phyloP scores from a whole-genome alignment of 768 basidiomycete species.

The Fistulinella prunicolor region DNA sequence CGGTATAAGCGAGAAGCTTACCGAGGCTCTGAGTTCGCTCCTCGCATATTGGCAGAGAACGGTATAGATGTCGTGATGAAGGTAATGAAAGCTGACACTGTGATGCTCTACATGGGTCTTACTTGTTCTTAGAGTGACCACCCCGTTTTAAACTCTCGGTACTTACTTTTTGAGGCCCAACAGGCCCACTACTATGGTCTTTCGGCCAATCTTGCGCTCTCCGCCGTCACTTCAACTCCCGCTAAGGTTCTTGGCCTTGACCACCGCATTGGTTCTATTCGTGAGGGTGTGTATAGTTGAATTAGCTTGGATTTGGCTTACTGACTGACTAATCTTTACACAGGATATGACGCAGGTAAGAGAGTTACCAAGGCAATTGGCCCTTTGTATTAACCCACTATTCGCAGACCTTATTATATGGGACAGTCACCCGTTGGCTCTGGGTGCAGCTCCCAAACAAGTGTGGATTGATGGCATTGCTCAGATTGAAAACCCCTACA shows the following conservation, averaged over 20 bases:
- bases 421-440: conserved; percentile 73
- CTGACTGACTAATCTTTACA: not conserved
- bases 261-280: conserved; percentile 68
- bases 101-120: not conserved
- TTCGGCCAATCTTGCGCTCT: conserved; percentile 58
- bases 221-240: conserved; percentile 68
- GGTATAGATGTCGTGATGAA: conserved; percentile 63
- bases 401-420: conserved; percentile 64
- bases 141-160: conserved; percentile 53
- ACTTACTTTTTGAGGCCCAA: conserved; percentile 56
- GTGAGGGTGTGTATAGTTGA: conserved; percentile 39
- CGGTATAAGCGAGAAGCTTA: conserved; percentile 64
- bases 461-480: conserved; percentile 85
- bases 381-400: not conserved
- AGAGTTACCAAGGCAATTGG: not conserved
- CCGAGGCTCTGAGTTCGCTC: conserved; percentile 62
- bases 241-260: conserved; percentile 68
- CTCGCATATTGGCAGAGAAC: conserved; percentile 54
- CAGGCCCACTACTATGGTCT: conserved; percentile 74
- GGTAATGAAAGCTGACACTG: conserved; percentile 37
- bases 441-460: conserved; percentile 78
- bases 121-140: conserved; percentile 45
- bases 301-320: not conserved
- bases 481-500: conserved; percentile 51
- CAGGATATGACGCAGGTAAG: conserved; percentile 70